Percentiles rank a stretch among this genome's conserved stretches.
These are phyloP conservation scores for Medicago arabica DNA, from an alignment of 306 rosid genomes.

Conservation along the genomic window DNA sequence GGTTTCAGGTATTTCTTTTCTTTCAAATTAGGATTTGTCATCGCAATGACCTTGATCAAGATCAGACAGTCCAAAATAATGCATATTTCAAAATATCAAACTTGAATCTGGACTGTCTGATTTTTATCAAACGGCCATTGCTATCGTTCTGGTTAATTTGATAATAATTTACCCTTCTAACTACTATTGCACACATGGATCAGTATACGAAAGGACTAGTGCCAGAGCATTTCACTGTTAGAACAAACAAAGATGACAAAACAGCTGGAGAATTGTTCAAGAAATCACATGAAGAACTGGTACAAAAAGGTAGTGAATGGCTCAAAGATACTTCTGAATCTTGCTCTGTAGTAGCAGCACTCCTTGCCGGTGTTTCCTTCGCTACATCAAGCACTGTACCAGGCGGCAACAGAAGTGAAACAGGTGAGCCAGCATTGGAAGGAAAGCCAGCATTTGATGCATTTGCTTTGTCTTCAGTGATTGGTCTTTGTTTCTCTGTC, in stretches of 20 bases:
- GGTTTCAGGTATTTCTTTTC: constrained; percentile 42
- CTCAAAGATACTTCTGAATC: constrained; percentile 46
- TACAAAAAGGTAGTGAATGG: constrained; percentile 33
- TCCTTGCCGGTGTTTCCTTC: constrained; percentile 46
- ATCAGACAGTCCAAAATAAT: too few relatives aligned
- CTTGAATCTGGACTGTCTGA: too few relatives aligned
- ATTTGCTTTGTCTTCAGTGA: constrained; percentile 48
- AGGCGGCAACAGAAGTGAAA: constrained; percentile 31
- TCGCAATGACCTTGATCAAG: too few relatives aligned
- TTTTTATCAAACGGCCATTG: too few relatives aligned
- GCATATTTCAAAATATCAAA: too few relatives aligned
- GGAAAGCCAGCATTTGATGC: constrained; percentile 38
- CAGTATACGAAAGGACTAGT: constrained; percentile 31
- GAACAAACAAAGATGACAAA: background rate
- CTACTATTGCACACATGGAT: background rate
- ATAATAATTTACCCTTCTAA: background rate
- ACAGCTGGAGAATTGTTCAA: constrained; percentile 37
- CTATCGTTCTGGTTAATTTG: background rate
- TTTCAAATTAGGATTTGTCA: too few relatives aligned
- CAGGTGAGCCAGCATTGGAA: constrained; percentile 46
- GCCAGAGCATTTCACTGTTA: constrained; percentile 28
- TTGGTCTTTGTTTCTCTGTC: constrained; percentile 59
- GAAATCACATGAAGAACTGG: background rate
- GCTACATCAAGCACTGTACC: constrained; percentile 50
- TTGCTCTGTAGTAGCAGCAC: constrained; percentile 50